Conservation (phyloP, 345 rosid genomes). For the Eucalyptus sp. region DNA sequence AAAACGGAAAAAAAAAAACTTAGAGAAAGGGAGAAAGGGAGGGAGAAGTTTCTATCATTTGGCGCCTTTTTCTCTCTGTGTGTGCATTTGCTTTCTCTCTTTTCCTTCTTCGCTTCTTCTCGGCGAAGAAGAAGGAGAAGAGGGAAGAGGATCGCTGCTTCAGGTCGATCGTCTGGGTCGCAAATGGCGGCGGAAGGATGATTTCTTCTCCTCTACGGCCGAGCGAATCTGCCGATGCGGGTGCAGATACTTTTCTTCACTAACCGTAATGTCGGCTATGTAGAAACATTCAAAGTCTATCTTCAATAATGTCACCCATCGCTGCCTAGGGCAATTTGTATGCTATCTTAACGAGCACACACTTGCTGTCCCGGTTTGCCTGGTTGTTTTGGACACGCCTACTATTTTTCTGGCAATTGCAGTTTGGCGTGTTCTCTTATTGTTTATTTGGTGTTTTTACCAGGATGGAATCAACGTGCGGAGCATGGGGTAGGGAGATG, state of each 20-base stretch:
- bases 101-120: constrained; percentile 22
- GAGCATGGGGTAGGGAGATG: constrained; percentile 58
- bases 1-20: no score
- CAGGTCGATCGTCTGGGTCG: no score
- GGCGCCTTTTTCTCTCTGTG: background rate
- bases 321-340: background rate
- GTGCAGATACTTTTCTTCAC: background rate
- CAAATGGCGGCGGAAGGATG: background rate
- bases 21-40: no score
- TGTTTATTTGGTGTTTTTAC: background rate
- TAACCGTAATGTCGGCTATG: background rate
- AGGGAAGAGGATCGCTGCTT: no score
- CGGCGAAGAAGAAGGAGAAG: background rate
- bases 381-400: no score
- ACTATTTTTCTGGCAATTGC: background rate
- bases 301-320: background rate
- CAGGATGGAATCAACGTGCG: constrained; percentile 75
- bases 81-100: constrained; percentile 5
- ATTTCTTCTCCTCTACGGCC: no score
- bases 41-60: background rate
- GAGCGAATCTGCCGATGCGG: background rate
- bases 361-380: background rate
- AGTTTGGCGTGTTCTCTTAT: background rate
- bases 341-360: background rate
- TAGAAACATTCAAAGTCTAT: background rate